Evolutionary conservation across 257 asterid species (phyloP), one percentile per base, ranked within the genome.

Genomic region (Solanum okadae): DNA sequence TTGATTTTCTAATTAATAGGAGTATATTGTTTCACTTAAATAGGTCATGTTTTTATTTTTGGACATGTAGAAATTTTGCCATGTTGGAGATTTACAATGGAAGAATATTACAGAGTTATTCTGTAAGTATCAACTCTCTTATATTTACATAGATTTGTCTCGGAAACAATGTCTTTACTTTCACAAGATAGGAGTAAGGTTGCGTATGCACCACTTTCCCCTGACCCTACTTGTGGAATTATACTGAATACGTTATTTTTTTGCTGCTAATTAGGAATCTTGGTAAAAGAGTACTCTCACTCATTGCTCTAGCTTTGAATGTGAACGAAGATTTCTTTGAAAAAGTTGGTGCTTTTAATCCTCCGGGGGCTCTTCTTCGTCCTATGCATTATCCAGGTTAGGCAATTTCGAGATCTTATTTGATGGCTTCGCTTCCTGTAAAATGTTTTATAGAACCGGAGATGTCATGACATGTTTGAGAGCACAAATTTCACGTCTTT

Each of bases 331-430:
- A 87, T 86, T 93, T 91, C 90, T 94, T 94, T 85, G 83, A 88
- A 89, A 89, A 90, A 49, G 85, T 88, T 35, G 96, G 95, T 46
- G 96, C 95, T 46, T 87, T 92, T 34, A 79, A 86, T 84, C 90
- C 88, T 31, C 94, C 94, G 15, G 38, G 78, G 34, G 89, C 78
- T 89, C 89, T 90, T 89, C 92, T 94, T 40, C 94, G 95, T 83
- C 91, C 92, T 77, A 77, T 94, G 61, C 95, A 86, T 65, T 93
- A 94, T 88, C 96, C 94, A 89, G 94, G 96, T 92, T 35, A 73
- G 46, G 10, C 27, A 63, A 23, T 34, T 73, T 76, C 1, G 25
- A 42, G n/a, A 3, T 15, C 29, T 14, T n/a, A 25, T 44, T 25
- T 42, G 6, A 14, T 78, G 9, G 25, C 37, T 78, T 25, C 85